Conservation (phyloP, 2,329 filamentous ascomycete species). For the Xylariaceae sp. region DNA sequence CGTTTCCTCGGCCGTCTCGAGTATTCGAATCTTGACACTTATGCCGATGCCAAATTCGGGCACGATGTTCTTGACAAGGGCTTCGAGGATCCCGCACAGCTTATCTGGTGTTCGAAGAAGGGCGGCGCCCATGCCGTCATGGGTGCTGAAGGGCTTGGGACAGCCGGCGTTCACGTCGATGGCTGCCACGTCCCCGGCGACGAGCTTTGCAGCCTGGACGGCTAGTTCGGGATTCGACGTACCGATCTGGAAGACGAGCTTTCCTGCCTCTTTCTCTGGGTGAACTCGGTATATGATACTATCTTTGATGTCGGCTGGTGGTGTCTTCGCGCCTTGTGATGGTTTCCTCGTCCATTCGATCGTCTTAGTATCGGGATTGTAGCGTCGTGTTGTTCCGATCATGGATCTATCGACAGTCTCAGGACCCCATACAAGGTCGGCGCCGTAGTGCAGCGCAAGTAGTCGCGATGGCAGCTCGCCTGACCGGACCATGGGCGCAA, state of each 20-base stretch:
- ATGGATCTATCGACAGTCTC: constrained; percentile 92
- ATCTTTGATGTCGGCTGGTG: constrained; percentile 42
- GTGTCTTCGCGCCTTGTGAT: constrained; percentile 55
- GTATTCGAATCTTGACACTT: constrained; percentile 91
- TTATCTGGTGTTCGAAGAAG: constrained; percentile 80
- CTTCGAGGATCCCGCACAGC: constrained; percentile 76
- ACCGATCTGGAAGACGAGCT: constrained; percentile 87
- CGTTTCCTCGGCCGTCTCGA: constrained; percentile 73
- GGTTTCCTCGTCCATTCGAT: constrained; percentile 80
- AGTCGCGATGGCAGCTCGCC: constrained; percentile 90
- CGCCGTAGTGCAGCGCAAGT: constrained; percentile 87
- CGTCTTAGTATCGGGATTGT: constrained; percentile 72
- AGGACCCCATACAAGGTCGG: constrained; percentile 96
- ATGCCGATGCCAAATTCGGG: constrained; percentile 83
- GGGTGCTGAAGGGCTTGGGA: constrained; percentile 92
- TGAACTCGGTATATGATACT: constrained; percentile 82
- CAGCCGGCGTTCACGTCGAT: constrained; percentile 99
- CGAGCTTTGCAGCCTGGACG: constrained; percentile 76
- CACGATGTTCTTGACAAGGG: constrained; percentile 74
- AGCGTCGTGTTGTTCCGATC: constrained; percentile 75
- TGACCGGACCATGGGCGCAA: constrained; percentile 97
- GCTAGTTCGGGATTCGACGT: constrained; percentile 79
- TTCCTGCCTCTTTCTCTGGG: constrained; percentile 68
- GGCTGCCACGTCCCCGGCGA: constrained; percentile 83
- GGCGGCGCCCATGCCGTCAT: constrained; percentile 92